Percentiles rank a stretch among this genome's conserved stretches.
Evolutionary conservation across 2,329 filamentous ascomycete species (phyloP).

Genomic region (Cercospora brassicicola): DNA sequence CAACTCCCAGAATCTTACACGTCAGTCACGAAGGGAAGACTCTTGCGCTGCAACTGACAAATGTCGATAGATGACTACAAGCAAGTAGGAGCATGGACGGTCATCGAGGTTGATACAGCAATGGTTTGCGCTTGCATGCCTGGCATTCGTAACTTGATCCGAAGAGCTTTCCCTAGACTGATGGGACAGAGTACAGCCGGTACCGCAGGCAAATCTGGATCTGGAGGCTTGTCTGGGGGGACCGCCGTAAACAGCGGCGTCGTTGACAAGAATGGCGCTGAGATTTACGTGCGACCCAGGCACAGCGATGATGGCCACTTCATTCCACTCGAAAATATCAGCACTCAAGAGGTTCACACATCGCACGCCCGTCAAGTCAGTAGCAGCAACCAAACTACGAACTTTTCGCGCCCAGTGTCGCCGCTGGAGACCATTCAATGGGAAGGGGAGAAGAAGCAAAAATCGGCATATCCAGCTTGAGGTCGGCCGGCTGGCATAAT

Average conservation of each 20-base stretch:
- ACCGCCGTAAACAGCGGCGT: constrained; percentile 20
- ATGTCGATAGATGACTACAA: constrained; percentile 23
- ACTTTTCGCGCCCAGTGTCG: neutral
- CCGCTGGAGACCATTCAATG: constrained; percentile 4
- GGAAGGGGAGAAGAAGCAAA: neutral
- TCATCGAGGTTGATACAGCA: constrained; percentile 24
- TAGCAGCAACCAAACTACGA: neutral
- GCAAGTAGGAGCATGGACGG: constrained; percentile 24
- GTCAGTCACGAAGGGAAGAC: neutral
- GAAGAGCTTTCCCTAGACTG: constrained; percentile 18
- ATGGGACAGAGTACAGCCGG: constrained; percentile 17
- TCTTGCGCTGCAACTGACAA: neutral
- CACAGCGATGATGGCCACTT: constrained; percentile 25
- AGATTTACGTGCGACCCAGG: constrained; percentile 18
- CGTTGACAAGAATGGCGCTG: constrained; percentile 13
- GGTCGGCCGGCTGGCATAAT: neutral
- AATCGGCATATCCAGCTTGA: neutral
- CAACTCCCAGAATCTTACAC: constrained; percentile 22
- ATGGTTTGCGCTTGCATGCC: constrained; percentile 28
- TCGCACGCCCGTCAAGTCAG: neutral
- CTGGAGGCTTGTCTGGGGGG: constrained; percentile 16
- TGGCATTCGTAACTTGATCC: constrained; percentile 24
- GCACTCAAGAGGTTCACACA: constrained; percentile 40
- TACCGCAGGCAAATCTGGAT: neutral
- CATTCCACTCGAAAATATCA: constrained; percentile 49